phyloP scores from a whole-genome alignment of 306 rosid species.

The Corylus americana region DNA sequence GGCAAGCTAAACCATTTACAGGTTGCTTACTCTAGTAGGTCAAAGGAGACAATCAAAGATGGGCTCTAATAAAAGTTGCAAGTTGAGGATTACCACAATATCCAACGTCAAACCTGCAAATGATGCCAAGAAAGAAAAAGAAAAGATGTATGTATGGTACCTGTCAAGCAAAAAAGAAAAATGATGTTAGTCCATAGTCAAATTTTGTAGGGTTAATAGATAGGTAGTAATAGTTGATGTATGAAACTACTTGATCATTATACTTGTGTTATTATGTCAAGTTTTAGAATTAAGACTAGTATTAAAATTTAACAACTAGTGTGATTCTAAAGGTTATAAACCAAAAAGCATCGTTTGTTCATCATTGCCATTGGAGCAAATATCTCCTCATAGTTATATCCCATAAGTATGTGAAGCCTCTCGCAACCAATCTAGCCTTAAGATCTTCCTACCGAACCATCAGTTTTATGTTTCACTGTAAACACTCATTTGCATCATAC shows the following conservation, averaged over 20 bases:
- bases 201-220: too few relatives aligned
- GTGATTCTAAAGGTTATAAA: neutral
- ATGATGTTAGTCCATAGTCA: too few relatives aligned
- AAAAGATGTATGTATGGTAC: neutral
- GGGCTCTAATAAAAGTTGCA: neutral
- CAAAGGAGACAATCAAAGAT: neutral
- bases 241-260: neutral
- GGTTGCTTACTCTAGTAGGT: neutral
- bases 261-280: neutral
- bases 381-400: too few relatives aligned
- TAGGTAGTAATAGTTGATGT: neutral
- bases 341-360: neutral
- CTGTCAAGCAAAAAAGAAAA: neutral
- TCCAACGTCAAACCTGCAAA: neutral
- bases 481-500: too few relatives aligned
- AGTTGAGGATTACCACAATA: neutral
- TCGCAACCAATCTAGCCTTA: too few relatives aligned
- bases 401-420: too few relatives aligned
- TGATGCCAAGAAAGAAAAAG: neutral
- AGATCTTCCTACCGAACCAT: too few relatives aligned
- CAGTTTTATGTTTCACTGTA: too few relatives aligned
- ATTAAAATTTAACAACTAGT: neutral
- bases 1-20: neutral
- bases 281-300: neutral
- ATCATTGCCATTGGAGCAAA: neutral